Evolutionary conservation across 2,329 filamentous ascomycete species (phyloP).

Genomic region (Epichloe glyceriae): DNA sequence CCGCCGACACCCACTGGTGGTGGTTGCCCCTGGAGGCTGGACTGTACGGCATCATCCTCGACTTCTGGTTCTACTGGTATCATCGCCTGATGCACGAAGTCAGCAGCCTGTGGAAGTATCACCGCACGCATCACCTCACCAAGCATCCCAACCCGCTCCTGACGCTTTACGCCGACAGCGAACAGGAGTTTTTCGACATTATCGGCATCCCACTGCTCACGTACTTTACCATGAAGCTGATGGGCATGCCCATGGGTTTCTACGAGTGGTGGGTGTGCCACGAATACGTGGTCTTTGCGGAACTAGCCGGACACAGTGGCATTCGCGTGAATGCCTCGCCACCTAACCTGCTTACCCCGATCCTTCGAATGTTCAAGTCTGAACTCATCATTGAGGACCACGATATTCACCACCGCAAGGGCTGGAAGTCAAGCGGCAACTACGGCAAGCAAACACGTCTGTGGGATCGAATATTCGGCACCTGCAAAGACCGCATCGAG

Average conservation of each 20-base stretch:
- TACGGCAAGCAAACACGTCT: conserved; percentile 6
- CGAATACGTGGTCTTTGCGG: conserved; percentile 5
- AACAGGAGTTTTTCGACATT: conserved; percentile 6
- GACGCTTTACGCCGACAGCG: conserved; percentile 2
- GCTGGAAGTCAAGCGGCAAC: conserved; percentile 5
- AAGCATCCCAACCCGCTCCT: conserved; percentile 6
- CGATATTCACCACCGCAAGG: conserved; percentile 6
- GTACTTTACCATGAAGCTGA: conserved; percentile 4
- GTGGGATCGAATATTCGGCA: conserved; percentile 5
- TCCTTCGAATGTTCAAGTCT: not conserved
- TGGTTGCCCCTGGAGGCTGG: conserved; percentile 2
- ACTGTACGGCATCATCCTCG: conserved; percentile 2
- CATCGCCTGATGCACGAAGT: conserved; percentile 6
- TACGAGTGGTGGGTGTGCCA: conserved; percentile 7
- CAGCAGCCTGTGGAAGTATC: conserved; percentile 3
- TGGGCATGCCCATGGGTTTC: conserved; percentile 6
- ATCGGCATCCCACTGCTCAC: conserved; percentile 4
- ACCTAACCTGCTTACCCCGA: conserved; percentile 1
- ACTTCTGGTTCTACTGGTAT: conserved; percentile 8
- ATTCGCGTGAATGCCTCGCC: conserved; percentile 1
- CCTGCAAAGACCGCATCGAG: conserved; percentile 4
- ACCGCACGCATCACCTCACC: conserved; percentile 6
- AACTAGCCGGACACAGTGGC: conserved; percentile 5
- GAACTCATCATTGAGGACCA: conserved; percentile 6
- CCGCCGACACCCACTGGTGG: not conserved